These are phyloP conservation scores for Eucalyptus cloeziana DNA, from an alignment of 345 rosid species.

Conservation along the genomic window DNA sequence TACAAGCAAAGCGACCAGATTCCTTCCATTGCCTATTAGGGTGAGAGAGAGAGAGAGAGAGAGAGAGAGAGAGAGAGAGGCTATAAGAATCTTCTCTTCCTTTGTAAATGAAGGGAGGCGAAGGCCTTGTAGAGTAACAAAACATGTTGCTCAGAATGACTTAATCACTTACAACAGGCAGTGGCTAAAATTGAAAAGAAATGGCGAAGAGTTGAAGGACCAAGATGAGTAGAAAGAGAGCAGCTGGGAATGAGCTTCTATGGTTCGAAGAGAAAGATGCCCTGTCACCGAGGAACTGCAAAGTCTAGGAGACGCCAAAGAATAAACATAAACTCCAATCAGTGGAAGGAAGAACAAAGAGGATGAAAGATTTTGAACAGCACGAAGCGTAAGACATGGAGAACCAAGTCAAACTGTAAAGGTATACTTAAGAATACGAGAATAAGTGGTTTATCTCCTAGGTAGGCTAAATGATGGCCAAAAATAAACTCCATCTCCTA, in stretches of 20 bases:
- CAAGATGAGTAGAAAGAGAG: neutral
- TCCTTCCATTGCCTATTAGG: neutral
- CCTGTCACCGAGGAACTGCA: conserved; percentile 70
- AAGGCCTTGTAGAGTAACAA: neutral
- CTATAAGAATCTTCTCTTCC: neutral
- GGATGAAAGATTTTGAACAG: neutral
- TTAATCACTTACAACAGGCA: neutral
- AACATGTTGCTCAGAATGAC: neutral
- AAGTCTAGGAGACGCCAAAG: conserved; percentile 35
- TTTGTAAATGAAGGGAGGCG: neutral
- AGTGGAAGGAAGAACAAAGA: conserved; percentile 2
- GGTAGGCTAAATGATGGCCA: neutral
- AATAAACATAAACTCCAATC: conserved; percentile 11
- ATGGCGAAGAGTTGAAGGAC: neutral
- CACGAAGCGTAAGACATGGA: neutral
- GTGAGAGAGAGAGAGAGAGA: neutral
- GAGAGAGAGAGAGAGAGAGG: neutral
- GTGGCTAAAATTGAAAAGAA: neutral
- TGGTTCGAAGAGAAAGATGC: neutral
- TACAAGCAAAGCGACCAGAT: neutral
- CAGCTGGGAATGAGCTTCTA: conserved; percentile 2
- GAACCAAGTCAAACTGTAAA: neutral
- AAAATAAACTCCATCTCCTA: neutral
- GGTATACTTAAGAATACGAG: neutral
- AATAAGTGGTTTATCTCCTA: neutral